Percentiles rank a stretch among this genome's conserved stretches.
Evolutionary conservation across 2,329 filamentous ascomycete genomes (phyloP).

Genomic region (Penicillium concentricum): DNA sequence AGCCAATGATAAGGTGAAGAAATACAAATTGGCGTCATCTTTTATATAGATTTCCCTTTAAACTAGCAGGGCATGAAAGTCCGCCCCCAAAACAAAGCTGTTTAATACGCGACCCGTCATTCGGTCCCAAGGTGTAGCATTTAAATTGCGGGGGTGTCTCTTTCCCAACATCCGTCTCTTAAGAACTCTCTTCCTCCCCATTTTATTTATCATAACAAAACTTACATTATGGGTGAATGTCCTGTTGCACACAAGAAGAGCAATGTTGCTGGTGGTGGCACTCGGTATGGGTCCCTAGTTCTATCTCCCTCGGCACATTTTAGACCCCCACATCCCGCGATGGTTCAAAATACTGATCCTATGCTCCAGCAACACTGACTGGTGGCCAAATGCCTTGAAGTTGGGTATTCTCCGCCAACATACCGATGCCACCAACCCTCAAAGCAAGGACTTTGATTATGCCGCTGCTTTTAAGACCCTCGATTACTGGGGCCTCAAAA

Average conservation of each 20-base stretch:
- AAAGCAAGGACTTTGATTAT: conserved; percentile 69
- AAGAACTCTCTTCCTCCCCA: no score
- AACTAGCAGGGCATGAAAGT: no score
- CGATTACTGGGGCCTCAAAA: conserved; percentile 70
- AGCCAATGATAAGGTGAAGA: conserved; percentile 1
- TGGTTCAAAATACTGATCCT: not conserved
- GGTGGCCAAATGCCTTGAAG: conserved; percentile 70
- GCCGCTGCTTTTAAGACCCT: conserved; percentile 68
- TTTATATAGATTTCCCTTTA: not conserved
- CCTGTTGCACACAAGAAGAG: conserved; percentile 27
- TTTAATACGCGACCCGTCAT: conserved; percentile 3
- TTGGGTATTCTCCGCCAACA: conserved; percentile 74
- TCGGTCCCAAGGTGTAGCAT: conserved; percentile 1
- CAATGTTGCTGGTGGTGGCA: conserved; percentile 60
- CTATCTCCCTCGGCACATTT: not conserved
- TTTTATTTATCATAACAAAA: not conserved
- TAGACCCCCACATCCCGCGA: not conserved
- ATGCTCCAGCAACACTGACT: conserved; percentile 58
- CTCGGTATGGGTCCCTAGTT: conserved; percentile 32
- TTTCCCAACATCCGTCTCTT: no score
- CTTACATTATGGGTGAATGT: conserved; percentile 28
- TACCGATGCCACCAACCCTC: conserved; percentile 61
- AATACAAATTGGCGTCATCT: not conserved
- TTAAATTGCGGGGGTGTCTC: conserved; percentile 10
- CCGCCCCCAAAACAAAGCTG: not conserved